These are phyloP conservation scores for Magnusiomyces suaveolens DNA, from an alignment of 1,139 yeast genomes.

Conservation along the genomic window DNA sequence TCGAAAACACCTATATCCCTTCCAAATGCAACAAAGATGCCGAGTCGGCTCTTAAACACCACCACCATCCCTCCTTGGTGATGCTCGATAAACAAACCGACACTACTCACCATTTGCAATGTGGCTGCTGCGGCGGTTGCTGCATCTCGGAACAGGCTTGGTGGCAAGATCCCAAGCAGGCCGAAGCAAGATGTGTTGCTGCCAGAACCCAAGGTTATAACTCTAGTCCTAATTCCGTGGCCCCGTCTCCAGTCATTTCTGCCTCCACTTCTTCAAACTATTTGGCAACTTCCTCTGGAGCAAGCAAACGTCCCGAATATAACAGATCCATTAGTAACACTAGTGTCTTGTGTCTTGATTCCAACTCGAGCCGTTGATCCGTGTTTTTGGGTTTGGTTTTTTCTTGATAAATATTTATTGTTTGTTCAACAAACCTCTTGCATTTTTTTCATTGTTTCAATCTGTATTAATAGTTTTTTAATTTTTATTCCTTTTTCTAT, in stretches of 20 bases:
- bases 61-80: slow-evolving; percentile 14
- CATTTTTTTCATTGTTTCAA: background rate
- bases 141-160: slow-evolving; percentile 43
- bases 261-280: background rate
- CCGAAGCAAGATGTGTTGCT: background rate
- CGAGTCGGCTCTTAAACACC: too few relatives aligned
- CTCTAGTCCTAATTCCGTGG: too few relatives aligned
- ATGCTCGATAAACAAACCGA: slow-evolving; percentile 36
- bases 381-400: too few relatives aligned
- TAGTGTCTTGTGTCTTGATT: background rate
- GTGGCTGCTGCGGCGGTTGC: slow-evolving; percentile 42
- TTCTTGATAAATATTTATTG: too few relatives aligned
- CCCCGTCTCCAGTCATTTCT: too few relatives aligned
- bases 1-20: background rate
- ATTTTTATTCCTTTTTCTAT: too few relatives aligned
- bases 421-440: too few relatives aligned
- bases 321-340: background rate
- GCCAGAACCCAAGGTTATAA: background rate
- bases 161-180: slow-evolving; percentile 26
- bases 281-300: background rate
- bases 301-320: too few relatives aligned
- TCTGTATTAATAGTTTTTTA: too few relatives aligned
- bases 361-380: background rate
- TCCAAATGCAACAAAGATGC: background rate
- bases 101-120: slow-evolving; percentile 36